phyloP scores from a whole-genome alignment of 2,329 filamentous ascomycete genomes.

The Aspergillus versicolor region DNA sequence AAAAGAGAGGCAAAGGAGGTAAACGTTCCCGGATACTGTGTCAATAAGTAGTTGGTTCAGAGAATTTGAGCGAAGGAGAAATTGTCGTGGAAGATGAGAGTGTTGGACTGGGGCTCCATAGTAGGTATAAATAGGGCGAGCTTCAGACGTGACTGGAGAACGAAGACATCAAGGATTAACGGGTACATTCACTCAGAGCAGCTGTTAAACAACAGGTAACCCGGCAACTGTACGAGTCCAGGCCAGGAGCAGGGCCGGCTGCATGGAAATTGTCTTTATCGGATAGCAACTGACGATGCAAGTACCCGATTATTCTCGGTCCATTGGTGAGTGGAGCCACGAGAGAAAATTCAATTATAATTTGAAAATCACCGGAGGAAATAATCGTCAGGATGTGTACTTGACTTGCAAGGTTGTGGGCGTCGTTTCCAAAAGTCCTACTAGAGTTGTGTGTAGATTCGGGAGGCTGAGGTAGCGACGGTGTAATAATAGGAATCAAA shows the following conservation, averaged over 20 bases:
- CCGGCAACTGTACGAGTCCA: constrained; percentile 18
- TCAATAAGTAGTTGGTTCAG: background rate
- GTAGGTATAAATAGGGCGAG: constrained; percentile 23
- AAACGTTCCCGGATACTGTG: background rate
- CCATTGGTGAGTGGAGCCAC: constrained; percentile 19
- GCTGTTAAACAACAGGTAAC: constrained; percentile 12
- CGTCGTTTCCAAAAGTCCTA: background rate
- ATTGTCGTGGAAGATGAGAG: constrained; percentile 10
- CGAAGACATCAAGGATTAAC: constrained; percentile 11
- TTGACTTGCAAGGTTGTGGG: constrained; percentile 1
- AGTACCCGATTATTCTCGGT: constrained; percentile 19
- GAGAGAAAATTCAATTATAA: constrained; percentile 9
- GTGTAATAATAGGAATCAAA: background rate
- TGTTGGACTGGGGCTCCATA: constrained; percentile 17
- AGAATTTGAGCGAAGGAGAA: background rate
- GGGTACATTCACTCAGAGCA: constrained; percentile 14
- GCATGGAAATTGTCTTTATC: constrained; percentile 16
- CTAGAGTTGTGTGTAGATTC: background rate
- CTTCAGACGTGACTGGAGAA: constrained; percentile 13
- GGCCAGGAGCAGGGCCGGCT: constrained; percentile 16
- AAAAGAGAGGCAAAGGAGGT: background rate
- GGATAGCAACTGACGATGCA: constrained; percentile 16
- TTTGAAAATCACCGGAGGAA: constrained; percentile 9
- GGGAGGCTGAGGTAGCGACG: background rate
- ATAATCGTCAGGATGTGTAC: background rate